Base-by-base conservation (phyloP, 768 basidiomycete genomes). In the Lactarius hengduanensis region DNA sequence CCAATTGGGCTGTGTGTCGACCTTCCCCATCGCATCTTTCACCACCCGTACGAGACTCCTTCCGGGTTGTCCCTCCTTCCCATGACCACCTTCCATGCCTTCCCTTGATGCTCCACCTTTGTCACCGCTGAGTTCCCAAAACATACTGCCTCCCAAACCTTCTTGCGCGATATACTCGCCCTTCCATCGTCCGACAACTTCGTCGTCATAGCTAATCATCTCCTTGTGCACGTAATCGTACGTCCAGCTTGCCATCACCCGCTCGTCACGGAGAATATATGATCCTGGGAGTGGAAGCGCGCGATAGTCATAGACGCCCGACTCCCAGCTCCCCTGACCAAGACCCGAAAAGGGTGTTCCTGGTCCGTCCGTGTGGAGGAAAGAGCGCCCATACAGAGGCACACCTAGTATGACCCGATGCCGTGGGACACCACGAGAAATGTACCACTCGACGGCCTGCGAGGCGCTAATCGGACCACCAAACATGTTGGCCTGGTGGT, bases 341-440 rank as follows among this genome's bases (percentile, higher is more conserved):
- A 92, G 75, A 36, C 96, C 96, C 15, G 83, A 83, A 79, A 89
- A 99, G 0, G 90, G 80, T 16, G 79, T 74, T 0, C 94, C 94
- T 6, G 92, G 91, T 0, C 96, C 96, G 55, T 84, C 77, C 0
- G 95, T 95, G 72, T 89, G 86, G 74, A 86, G 79, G 80, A 99
- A 99, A 50, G 91, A 90, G 30, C 96, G 86, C 1, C 97, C 97
- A 71, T 98, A 99, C 5, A 97, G 82, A 0, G 97, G 97, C 56
- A 98, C 84, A 13, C 96, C 96, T 65, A 98, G 77, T 60, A 98
- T 85, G 61, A 99, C 79, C 79, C 96, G 97, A 73, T 84, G 79
- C 15, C 86, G 84, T 5, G 84, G 76, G 26, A 98, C 89, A 10
- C 95, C 96, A 43, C 84, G 80, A 7, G 77, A 73, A 58, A 78